These are phyloP conservation scores for Adansonia digitata DNA, from an alignment of 345 rosid species.

Conservation along the genomic window DNA sequence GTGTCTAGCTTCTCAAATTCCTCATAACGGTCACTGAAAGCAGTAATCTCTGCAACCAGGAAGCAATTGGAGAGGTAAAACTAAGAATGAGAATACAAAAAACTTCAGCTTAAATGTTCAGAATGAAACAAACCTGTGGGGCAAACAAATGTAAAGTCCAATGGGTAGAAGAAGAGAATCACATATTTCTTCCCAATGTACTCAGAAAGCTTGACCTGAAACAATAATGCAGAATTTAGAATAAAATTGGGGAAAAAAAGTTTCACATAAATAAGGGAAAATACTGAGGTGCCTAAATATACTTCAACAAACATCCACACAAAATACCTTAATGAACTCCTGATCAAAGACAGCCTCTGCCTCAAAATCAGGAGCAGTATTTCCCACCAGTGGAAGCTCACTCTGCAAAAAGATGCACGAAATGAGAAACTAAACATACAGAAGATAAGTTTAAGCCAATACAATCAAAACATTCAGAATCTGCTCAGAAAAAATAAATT, in stretches of 20 bases:
- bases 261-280: no score
- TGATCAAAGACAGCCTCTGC: background rate
- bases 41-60: conserved; percentile 75
- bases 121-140: background rate
- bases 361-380: background rate
- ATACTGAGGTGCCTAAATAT: background rate
- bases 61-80: background rate
- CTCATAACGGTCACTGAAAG: conserved; percentile 83
- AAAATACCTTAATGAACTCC: background rate
- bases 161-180: background rate
- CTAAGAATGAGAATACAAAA: conserved; percentile 12
- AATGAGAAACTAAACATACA: background rate
- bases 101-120: background rate
- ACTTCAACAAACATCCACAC: background rate
- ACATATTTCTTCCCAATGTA: background rate
- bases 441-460: background rate
- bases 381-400: background rate
- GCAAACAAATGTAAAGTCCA: background rate
- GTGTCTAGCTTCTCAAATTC: conserved; percentile 91
- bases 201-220: background rate
- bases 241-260: no score
- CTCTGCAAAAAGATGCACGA: background rate
- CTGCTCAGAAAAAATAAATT: background rate
- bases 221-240: background rate
- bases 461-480: background rate